Conservation (phyloP, 2,329 filamentous ascomycete genomes). For the Pestalotiopsis fici region DNA sequence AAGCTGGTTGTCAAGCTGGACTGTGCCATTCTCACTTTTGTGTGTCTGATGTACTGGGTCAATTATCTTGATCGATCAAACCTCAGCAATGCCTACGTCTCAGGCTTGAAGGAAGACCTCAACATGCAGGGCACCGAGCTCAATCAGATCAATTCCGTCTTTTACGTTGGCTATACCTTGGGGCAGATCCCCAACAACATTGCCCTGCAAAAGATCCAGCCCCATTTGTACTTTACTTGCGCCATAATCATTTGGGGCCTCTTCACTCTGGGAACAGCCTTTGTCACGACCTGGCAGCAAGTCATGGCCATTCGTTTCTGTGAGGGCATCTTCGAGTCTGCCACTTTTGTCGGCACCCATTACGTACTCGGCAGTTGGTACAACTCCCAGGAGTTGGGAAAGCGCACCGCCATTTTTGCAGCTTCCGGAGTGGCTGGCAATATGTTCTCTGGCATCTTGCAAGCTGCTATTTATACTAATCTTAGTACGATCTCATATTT, state of each 20-base stretch:
- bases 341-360: too few relatives aligned
- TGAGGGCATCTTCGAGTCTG: slow-evolving; percentile 3
- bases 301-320: slow-evolving; percentile 8
- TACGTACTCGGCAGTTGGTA: slow-evolving; percentile 16
- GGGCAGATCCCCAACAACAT: slow-evolving; percentile 3
- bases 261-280: not conserved
- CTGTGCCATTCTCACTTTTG: not conserved
- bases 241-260: too few relatives aligned
- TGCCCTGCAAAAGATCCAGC: too few relatives aligned
- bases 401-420: slow-evolving; percentile 48
- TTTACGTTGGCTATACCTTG: not conserved
- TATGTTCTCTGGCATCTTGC: slow-evolving; percentile 52
- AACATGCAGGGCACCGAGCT: slow-evolving; percentile 6
- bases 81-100: slow-evolving; percentile 11
- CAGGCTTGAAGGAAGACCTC: slow-evolving; percentile 12
- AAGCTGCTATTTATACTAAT: slow-evolving; percentile 50
- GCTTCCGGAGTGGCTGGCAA: slow-evolving; percentile 45
- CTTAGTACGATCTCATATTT: slow-evolving; percentile 47
- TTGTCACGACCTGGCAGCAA: not conserved
- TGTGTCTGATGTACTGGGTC: not conserved
- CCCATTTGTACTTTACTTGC: too few relatives aligned
- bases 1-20: too few relatives aligned
- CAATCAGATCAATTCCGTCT: not conserved
- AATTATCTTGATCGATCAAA: slow-evolving; percentile 6
- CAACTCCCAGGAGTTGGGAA: slow-evolving; percentile 32